Percentiles rank a stretch among this genome's conserved stretches.
Conservation (phyloP, 73 alveolate species). For the Diophrys appendiculata region DNA sequence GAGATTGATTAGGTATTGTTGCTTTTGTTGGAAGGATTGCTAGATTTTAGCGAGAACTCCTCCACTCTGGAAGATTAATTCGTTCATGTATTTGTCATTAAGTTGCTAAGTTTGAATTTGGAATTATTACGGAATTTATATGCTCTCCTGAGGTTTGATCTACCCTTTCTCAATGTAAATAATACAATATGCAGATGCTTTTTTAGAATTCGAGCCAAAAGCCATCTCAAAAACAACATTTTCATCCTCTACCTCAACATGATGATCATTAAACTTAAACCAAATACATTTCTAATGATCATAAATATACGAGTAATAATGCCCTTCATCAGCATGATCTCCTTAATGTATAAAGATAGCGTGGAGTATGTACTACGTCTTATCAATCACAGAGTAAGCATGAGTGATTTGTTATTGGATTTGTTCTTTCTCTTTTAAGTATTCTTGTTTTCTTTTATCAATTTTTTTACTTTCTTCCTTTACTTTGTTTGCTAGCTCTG, state of each 20-base stretch:
- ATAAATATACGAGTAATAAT: background rate
- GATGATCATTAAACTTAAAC: background rate
- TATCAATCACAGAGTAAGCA: background rate
- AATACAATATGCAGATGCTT: background rate
- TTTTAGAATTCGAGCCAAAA: background rate
- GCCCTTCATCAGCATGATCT: background rate
- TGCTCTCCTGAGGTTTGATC: too few species aligned
- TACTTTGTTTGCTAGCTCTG: background rate
- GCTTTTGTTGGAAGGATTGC: too few species aligned
- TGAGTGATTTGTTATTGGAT: background rate
- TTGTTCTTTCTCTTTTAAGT: background rate
- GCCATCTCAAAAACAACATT: background rate
- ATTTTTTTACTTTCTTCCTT: background rate
- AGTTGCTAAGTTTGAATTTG: too few species aligned
- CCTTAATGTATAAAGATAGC: background rate
- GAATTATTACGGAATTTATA: background rate
- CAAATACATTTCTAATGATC: background rate
- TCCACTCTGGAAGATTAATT: background rate
- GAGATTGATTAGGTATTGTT: too few species aligned
- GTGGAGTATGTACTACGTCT: background rate
- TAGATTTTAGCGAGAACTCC: too few species aligned
- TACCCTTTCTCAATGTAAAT: background rate
- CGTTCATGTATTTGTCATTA: background rate
- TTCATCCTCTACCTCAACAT: background rate
- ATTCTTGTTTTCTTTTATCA: background rate